These are phyloP conservation scores for Saturnispora halmiae DNA, from an alignment of 805 yeast genomes.

Conservation along the genomic window DNA sequence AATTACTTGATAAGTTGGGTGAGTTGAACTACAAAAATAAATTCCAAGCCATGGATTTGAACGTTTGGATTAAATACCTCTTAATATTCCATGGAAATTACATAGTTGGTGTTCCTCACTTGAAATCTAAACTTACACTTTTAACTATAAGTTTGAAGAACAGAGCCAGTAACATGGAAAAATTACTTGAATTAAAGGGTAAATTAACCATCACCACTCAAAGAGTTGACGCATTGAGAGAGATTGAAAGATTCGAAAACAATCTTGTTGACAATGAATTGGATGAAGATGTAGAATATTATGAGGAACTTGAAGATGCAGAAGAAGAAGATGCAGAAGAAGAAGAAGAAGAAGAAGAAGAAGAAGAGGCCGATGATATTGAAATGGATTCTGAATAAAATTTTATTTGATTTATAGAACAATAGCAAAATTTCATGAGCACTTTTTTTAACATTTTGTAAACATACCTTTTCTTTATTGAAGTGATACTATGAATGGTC, in stretches of 20 bases:
- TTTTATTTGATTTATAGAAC: not conserved
- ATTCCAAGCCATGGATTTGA: conserved; percentile 13
- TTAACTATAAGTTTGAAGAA: conserved; percentile 40
- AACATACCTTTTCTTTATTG: not conserved
- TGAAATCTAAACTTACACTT: conserved; percentile 34
- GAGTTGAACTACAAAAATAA: conserved; percentile 43
- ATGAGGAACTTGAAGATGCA: conserved; percentile 19
- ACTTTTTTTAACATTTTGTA: not conserved
- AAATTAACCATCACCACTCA: conserved; percentile 40
- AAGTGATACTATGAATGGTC: conserved; percentile 1
- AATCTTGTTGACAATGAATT: conserved; percentile 15
- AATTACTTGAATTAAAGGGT: conserved; percentile 43
- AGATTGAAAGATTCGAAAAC: conserved; percentile 39
- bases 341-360: too few relatives aligned
- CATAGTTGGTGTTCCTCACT: conserved; percentile 37
- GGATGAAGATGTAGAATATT: conserved; percentile 16
- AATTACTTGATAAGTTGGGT: conserved; percentile 42
- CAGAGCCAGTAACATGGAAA: conserved; percentile 40
- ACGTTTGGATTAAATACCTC: conserved; percentile 48
- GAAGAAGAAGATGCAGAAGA: conserved; percentile 21
- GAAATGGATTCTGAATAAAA: not conserved
- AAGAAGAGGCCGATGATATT: conserved; percentile 12
- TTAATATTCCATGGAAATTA: conserved; percentile 47
- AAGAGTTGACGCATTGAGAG: conserved; percentile 65
- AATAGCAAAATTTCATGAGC: not conserved